Evolutionary conservation across 345 rosid genomes (phyloP).

Genomic region (Atalantia buxifolia): DNA sequence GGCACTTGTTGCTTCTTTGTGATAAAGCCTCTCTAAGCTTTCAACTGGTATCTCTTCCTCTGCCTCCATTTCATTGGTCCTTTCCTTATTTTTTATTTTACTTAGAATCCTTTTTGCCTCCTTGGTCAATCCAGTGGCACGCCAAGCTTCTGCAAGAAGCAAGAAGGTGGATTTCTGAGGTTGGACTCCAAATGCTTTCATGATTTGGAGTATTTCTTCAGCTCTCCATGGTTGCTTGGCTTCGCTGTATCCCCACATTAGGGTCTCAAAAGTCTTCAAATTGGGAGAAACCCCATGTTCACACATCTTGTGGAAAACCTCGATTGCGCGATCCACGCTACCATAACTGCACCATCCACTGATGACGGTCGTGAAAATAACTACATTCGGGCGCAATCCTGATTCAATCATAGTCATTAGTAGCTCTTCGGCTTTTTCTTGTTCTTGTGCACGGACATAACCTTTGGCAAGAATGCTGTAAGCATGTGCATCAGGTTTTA

Average conservation of each 20-base stretch:
- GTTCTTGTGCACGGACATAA: conserved; percentile 53
- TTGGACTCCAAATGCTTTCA: conserved; percentile 49
- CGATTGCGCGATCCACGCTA: conserved; percentile 48
- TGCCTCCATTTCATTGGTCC: conserved; percentile 6
- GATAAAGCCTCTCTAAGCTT: conserved; percentile 44
- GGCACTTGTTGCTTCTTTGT: conserved; percentile 29
- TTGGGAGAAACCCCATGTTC: conserved; percentile 51
- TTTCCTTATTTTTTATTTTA: conserved; percentile 25
- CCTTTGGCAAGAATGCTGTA: conserved; percentile 68
- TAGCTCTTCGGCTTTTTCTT: conserved; percentile 52
- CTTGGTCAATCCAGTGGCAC: conserved; percentile 46
- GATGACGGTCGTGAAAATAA: conserved; percentile 55
- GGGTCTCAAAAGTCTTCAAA: conserved; percentile 54
- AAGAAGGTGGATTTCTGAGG: conserved; percentile 48
- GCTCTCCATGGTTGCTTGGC: conserved; percentile 68
- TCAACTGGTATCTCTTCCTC: conserved; percentile 33
- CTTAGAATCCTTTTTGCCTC: conserved; percentile 44
- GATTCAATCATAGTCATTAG: conserved; percentile 38
- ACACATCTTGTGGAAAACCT: conserved; percentile 49
- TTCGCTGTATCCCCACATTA: conserved; percentile 54
- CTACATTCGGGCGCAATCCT: conserved; percentile 42
- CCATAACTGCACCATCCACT: conserved; percentile 62
- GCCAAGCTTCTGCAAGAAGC: conserved; percentile 57
- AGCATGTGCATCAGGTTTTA: conserved; percentile 53
- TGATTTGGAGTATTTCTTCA: conserved; percentile 52